These are phyloP conservation scores for Xylaria arbuscula DNA, from an alignment of 2,329 filamentous ascomycete genomes.

Conservation along the genomic window DNA sequence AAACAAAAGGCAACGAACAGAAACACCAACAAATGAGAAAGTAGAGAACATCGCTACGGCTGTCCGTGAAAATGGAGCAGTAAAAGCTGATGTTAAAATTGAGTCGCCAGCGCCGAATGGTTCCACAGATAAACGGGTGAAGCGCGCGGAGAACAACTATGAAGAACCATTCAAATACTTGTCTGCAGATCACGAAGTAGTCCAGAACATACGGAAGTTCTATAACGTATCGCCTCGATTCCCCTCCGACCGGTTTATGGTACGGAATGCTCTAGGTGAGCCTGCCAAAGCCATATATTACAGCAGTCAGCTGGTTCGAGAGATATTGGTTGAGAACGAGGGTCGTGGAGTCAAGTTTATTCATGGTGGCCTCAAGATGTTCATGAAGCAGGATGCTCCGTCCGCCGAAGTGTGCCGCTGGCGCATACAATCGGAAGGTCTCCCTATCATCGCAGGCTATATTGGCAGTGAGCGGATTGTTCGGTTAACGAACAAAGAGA, in stretches of 20 bases:
- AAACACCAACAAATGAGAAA: conserved; percentile 37
- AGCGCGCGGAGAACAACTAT: conserved; percentile 63
- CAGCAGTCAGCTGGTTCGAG: conserved; percentile 83
- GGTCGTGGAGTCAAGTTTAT: conserved; percentile 94
- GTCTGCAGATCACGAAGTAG: conserved; percentile 76
- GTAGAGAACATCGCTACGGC: conserved; percentile 38
- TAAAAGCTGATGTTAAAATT: conserved; percentile 36
- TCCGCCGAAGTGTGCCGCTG: conserved; percentile 87
- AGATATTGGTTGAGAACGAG: conserved; percentile 88
- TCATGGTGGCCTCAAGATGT: conserved; percentile 98
- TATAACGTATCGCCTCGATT: conserved; percentile 87
- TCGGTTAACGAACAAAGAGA: conserved; percentile 78
- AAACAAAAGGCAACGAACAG: conserved; percentile 62
- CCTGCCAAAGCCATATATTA: conserved; percentile 98
- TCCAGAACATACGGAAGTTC: conserved; percentile 81
- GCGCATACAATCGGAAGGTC: conserved; percentile 94
- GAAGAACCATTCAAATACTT: conserved; percentile 98
- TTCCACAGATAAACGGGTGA: conserved; percentile 55
- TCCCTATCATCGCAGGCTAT: conserved; percentile 91
- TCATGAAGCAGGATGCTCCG: conserved; percentile 95
- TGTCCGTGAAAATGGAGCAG: conserved; percentile 36
- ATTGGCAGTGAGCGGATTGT: conserved; percentile 83
- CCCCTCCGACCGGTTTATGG: conserved; percentile 92
- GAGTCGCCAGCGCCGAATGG: conserved; percentile 38
- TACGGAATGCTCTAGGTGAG: conserved; percentile 88